Base-by-base conservation (phyloP, 345 rosid species). In the Melastoma malabathricum region DNA sequence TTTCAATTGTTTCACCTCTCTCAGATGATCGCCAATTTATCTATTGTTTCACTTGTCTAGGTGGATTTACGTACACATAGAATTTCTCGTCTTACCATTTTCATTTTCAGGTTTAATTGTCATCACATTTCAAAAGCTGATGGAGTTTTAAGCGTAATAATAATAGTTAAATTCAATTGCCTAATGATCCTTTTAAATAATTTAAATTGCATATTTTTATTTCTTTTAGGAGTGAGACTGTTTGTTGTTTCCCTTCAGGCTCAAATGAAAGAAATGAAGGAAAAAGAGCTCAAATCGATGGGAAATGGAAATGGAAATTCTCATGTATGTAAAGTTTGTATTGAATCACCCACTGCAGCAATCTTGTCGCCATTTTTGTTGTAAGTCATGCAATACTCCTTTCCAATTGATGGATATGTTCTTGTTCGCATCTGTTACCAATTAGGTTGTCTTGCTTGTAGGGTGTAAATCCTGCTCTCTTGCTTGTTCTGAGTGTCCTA, bases 401-500 rank as follows among this genome's bases (percentile, higher is more conserved):
- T 31, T 43, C 48, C 29, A 18, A 39, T 22, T 18, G 22, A 51
- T 17, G 2, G 48, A 39, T 18, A 12, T 43, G 56, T 6, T 38
- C 45, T 14, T 53, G 27, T 12, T 12, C 44, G 46, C 51, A 16
- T 6, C 13, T 2, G 18, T 34, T 46, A 52, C 48, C 55, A 4
- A 23, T 19, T 41, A 6, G n/a, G 50, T 5, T 59, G 38, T 44
- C 22, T 47, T 59, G 59, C 66, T 17, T 70, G 69, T 93, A 92
- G 98, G 87, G 75, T 87, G 98, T 79, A 84, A 83, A 87, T 79
- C 97, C 10, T 92, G 98, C 69, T 92, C 98, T 1, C 84, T 92
- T 23, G 97, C 98, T 60, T 92, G 98, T 72, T 80, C 90, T 0
- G 97, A 92, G 72, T 92, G 98, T 68, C 98, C 98, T 41, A 84